Evolutionary conservation across 805 yeast species (phyloP), one percentile per base, ranked within the genome.

Genomic region (Candida chauliodis): DNA sequence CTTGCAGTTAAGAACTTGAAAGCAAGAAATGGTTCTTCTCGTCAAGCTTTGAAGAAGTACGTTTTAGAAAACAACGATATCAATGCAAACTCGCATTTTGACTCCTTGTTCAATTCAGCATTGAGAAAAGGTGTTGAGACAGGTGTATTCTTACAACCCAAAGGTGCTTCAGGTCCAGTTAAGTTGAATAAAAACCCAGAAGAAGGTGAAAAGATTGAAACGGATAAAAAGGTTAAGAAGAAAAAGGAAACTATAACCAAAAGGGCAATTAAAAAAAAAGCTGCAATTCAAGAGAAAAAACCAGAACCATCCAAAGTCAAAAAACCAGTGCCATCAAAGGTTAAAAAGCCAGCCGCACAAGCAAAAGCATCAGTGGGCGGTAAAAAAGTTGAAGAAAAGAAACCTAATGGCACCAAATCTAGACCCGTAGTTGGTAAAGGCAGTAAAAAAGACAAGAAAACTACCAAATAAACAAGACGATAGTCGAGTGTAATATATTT

Each of bases 81-180:
- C 49, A 71, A 73, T 33, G 69, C 84, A n/a, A n/a, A n/a, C n/a
- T 40, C 73, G 37, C 81, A 72, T 59, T 87, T 87, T 55, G 95
- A 86, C 58, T 63, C 80, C 34, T 76, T 79, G 53, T 84, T 88
- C 72, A 87, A 87, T 56, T 49, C 73, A 35, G 93, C 95, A 18
- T 69, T 87, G 53, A 81, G 82, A 69, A 81, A 78, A 59, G 95
- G 95, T 48, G 91, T 88, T 43, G 78, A 75, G 44, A 58, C 78
- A n/a, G 91, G 84, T 34, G 83, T 76, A 37, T 84, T 87, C 48
- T 58, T 73, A 32, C 95, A 85, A 66, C 95, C 95, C 58, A 86
- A 87, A 67, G 95, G 95, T 34, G 82, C 95, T 14, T 80, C 95
- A 9, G 95, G 95, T 35, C 86, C 95, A 33, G 77, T 86, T 47